Evolutionary conservation across 2,329 filamentous ascomycete genomes (phyloP).

Genomic region (Fusarium musae): DNA sequence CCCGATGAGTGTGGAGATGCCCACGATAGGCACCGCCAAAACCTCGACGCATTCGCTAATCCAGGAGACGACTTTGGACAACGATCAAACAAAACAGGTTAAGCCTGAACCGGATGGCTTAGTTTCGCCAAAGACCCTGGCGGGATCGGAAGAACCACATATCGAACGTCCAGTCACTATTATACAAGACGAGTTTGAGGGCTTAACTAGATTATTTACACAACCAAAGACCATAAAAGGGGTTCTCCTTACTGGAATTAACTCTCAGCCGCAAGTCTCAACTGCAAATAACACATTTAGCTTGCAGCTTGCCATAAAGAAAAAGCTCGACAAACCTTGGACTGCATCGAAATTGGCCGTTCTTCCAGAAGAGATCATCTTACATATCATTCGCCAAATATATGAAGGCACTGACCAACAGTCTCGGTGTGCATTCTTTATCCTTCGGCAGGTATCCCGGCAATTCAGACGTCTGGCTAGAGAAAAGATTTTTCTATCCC

Average conservation of each 20-base stretch:
- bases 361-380: not conserved
- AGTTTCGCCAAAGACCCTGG: not conserved
- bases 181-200: not conserved
- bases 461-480: not conserved
- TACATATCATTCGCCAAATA: not conserved
- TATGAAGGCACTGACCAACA: not conserved
- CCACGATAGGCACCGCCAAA: not conserved
- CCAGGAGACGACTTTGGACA: not conserved
- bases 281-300: too few species aligned
- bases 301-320: not conserved
- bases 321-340: not conserved
- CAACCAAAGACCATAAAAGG: not conserved
- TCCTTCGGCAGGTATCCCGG: not conserved
- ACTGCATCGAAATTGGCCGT: not conserved
- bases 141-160: not conserved
- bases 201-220: accelerated
- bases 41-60: not conserved
- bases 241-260: too few species aligned
- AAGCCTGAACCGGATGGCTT: not conserved
- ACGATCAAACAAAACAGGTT: not conserved
- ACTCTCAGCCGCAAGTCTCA: too few species aligned
- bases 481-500: not conserved
- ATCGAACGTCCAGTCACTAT: not conserved
- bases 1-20: not conserved
- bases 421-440: not conserved